These are phyloP conservation scores for Solanum stenotomum DNA, from an alignment of 257 asterid genomes.

Conservation along the genomic window DNA sequence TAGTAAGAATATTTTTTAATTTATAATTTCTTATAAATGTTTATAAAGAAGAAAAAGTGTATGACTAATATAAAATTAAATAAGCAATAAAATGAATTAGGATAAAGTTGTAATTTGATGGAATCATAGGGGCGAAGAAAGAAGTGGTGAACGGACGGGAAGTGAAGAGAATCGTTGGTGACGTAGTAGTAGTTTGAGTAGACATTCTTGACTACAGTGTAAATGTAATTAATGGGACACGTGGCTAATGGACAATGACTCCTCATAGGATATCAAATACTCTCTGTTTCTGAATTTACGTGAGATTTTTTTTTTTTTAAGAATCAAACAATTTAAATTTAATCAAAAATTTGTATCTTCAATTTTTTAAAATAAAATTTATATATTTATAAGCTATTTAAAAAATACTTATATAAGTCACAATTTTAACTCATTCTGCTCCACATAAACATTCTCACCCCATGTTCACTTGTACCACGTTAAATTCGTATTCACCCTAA, in stretches of 20 bases:
- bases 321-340: too few relatives aligned
- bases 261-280: background rate
- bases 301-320: too few relatives aligned
- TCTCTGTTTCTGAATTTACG: too few relatives aligned
- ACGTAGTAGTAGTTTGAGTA: background rate
- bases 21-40: background rate
- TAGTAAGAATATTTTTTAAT: too few relatives aligned
- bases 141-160: background rate
- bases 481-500: background rate
- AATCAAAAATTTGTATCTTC: fast-evolving
- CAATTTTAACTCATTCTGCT: too few relatives aligned
- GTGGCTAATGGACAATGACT: background rate
- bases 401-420: too few relatives aligned
- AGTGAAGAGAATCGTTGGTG: background rate
- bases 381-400: too few relatives aligned
- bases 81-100: background rate
- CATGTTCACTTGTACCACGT: too few relatives aligned
- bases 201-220: background rate
- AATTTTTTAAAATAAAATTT: too few relatives aligned
- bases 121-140: background rate
- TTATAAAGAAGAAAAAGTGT: background rate
- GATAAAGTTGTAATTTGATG: background rate
- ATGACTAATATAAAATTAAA: too few relatives aligned
- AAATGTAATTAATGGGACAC: background rate
- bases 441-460: too few relatives aligned